Conservation (phyloP, 1,284 basidiomycete species). For the Pterula multifida region DNA sequence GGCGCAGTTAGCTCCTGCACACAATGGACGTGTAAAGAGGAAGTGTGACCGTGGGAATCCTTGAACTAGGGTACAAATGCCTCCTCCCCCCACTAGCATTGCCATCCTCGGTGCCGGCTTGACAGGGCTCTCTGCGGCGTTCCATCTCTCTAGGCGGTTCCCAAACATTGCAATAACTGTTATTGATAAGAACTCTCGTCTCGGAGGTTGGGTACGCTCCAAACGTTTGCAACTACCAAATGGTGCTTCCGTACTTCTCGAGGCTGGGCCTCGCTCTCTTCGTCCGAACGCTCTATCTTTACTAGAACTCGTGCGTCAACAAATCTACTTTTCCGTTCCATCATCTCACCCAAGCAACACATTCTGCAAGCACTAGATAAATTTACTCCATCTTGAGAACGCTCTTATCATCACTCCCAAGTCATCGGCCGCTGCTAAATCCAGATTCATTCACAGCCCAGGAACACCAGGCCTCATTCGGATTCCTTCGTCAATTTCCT, state of each 20-base stretch:
- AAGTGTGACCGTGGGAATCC: neutral
- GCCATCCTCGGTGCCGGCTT: constrained; percentile 76
- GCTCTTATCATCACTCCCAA: constrained; percentile 54
- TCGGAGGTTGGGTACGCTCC: constrained; percentile 81
- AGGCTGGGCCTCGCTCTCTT: constrained; percentile 76
- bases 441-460: constrained; percentile 62
- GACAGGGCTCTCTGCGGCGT: constrained; percentile 73
- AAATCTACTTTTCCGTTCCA: neutral
- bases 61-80: neutral
- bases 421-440: constrained; percentile 57
- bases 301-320: constrained; percentile 63
- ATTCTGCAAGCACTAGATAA: neutral
- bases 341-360: neutral
- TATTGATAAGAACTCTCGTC: constrained; percentile 48
- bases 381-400: constrained; percentile 37
- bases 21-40: neutral
- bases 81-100: constrained; percentile 22
- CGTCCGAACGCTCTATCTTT: constrained; percentile 60
- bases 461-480: constrained; percentile 28
- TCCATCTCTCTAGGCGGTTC: constrained; percentile 60
- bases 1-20: neutral
- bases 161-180: constrained; percentile 50
- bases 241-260: constrained; percentile 45
- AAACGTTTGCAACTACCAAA: constrained; percentile 35
- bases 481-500: constrained; percentile 35